A percentile compares a stretch with the other conserved stretches of the same genome.
Conservation (phyloP, 73 alveolate species). For the Uronychia binucleata region DNA sequence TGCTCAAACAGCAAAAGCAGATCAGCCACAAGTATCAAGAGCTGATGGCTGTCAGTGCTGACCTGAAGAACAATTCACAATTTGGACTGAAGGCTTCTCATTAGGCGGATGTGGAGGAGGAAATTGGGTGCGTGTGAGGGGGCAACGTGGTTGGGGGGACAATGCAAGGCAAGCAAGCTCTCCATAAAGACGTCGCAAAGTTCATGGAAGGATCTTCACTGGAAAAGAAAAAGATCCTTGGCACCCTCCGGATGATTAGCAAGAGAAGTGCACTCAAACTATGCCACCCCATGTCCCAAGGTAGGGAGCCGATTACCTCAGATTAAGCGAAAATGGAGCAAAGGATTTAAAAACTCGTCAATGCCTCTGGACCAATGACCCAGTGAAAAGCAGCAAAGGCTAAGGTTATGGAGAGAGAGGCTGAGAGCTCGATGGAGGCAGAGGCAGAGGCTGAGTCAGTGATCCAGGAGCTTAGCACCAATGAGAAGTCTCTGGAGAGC, state of each 20-base stretch:
- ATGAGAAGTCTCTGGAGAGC: too few relatives aligned
- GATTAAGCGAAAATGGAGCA: background rate
- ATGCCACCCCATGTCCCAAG: background rate
- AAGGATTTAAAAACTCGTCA: too few relatives aligned
- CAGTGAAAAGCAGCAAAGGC: background rate
- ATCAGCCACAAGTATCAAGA: background rate
- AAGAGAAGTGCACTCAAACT: background rate
- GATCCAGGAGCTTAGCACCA: too few relatives aligned
- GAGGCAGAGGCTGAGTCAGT: too few relatives aligned
- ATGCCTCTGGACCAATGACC: background rate
- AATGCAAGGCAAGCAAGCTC: background rate
- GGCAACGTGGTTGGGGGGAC: background rate
- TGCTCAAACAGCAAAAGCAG: background rate
- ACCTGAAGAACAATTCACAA: background rate
- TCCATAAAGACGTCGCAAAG: background rate
- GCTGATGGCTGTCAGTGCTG: background rate
- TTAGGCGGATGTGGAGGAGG: background rate
- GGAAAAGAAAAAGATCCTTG: background rate
- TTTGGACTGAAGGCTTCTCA: background rate
- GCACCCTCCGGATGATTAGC: background rate
- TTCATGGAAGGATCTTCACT: background rate
- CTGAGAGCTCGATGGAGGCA: too few relatives aligned
- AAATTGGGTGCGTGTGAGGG: background rate
- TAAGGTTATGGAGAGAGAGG: too few relatives aligned
- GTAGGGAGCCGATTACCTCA: background rate